Evolutionary conservation across 768 basidiomycete genomes (phyloP).

Genomic region (Cystobasidium tubakii): DNA sequence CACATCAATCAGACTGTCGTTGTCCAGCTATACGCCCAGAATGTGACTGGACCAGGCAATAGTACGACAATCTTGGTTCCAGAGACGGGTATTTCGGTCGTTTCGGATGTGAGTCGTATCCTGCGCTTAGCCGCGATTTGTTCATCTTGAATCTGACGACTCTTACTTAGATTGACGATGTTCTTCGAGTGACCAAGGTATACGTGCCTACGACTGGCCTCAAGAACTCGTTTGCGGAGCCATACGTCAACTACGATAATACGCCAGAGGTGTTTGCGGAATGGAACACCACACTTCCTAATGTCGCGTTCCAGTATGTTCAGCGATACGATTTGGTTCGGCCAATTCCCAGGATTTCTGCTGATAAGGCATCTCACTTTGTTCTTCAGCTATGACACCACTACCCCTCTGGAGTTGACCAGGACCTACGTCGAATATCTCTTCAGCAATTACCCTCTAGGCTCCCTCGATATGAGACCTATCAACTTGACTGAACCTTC

Average conservation of each 20-base stretch:
- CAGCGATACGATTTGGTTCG: neutral
- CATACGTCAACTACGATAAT: conserved; percentile 32
- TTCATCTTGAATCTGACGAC: too few relatives aligned
- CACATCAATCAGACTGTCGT: conserved; percentile 19
- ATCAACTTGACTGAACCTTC: conserved; percentile 28
- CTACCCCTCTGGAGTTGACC: conserved; percentile 31
- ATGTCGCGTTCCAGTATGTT: conserved; percentile 30
- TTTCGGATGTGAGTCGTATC: conserved; percentile 12
- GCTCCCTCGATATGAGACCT: conserved; percentile 33
- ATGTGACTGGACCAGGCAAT: conserved; percentile 33
- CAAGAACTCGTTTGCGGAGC: conserved; percentile 35
- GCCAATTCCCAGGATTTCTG: neutral
- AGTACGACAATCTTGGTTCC: conserved; percentile 24
- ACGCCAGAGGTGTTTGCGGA: conserved; percentile 27
- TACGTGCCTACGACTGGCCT: conserved; percentile 35
- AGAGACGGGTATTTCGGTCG: conserved; percentile 26
- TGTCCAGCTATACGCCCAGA: conserved; percentile 32
- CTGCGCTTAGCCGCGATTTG: too few relatives aligned
- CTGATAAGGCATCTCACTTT: neutral
- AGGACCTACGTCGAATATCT: conserved; percentile 36
- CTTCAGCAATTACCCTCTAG: conserved; percentile 37
- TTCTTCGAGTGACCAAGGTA: conserved; percentile 35
- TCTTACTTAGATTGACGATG: conserved; percentile 34
- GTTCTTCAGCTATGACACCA: conserved; percentile 31
- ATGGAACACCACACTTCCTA: conserved; percentile 10